Evolutionary conservation across 2,329 filamentous ascomycete genomes (phyloP).

Genomic region (Fusarium falciforme): DNA sequence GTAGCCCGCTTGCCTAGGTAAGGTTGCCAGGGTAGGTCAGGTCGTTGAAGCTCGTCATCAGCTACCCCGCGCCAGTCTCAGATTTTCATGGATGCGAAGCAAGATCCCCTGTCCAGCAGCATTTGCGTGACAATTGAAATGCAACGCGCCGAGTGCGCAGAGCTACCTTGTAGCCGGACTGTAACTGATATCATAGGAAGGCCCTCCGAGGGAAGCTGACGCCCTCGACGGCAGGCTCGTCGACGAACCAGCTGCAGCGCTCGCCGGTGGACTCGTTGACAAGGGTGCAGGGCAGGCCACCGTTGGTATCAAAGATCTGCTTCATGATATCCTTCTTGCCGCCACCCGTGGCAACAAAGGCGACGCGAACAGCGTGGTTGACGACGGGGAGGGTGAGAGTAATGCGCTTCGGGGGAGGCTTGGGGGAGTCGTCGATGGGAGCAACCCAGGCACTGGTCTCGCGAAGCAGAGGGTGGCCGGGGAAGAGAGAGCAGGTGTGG

Average conservation of each 20-base stretch:
- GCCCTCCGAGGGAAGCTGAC: conserved; percentile 84
- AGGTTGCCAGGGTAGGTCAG: neutral
- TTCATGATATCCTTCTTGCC: conserved; percentile 94
- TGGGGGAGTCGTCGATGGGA: conserved; percentile 91
- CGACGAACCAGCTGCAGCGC: conserved; percentile 95
- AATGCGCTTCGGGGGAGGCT: conserved; percentile 90
- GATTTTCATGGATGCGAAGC: conserved; percentile 26
- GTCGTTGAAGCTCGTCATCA: conserved; percentile 20
- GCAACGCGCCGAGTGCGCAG: conserved; percentile 15
- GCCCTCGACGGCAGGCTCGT: conserved; percentile 85
- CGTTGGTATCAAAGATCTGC: conserved; percentile 86
- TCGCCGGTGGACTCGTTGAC: conserved; percentile 88
- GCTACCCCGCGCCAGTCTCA: conserved; percentile 24
- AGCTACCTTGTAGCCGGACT: conserved; percentile 17
- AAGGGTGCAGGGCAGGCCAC: conserved; percentile 84
- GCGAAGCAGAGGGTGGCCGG: conserved; percentile 85
- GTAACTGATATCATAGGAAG: conserved; percentile 55
- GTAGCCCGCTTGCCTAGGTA: neutral
- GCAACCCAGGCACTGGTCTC: conserved; percentile 94
- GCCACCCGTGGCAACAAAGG: conserved; percentile 89
- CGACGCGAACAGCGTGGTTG: conserved; percentile 85
- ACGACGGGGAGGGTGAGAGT: conserved; percentile 94
- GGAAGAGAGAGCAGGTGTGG: conserved; percentile 97
- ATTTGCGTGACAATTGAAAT: conserved; percentile 17
- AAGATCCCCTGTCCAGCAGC: conserved; percentile 5